Conservation (phyloP, 352 stramenopile genomes). For the Phytophthora cryptogea region DNA sequence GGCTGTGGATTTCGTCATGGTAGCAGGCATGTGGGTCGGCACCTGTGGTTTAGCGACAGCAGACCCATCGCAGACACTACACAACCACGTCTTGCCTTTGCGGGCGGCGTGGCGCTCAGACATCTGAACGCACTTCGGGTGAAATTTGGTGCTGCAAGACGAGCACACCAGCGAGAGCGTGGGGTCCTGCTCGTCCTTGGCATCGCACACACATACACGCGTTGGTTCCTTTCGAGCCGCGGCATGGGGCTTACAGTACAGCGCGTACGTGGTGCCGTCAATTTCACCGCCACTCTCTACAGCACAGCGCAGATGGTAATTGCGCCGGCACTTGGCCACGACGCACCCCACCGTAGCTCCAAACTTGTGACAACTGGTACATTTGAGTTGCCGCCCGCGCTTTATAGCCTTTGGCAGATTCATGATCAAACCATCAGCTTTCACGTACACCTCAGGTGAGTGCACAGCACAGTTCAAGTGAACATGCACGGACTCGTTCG, state of each 20-base stretch:
- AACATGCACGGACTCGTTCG: slow-evolving; percentile 67
- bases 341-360: slow-evolving; percentile 82
- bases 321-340: slow-evolving; percentile 74
- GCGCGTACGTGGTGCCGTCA: slow-evolving; percentile 66
- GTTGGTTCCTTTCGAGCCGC: slow-evolving; percentile 40
- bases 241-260: slow-evolving; percentile 77
- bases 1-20: slow-evolving; percentile 11
- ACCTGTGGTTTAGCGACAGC: slow-evolving; percentile 20
- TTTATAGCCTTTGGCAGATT: slow-evolving; percentile 80
- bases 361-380: slow-evolving; percentile 62
- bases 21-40: slow-evolving; percentile 11
- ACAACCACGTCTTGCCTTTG: slow-evolving; percentile 55
- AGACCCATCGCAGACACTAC: slow-evolving; percentile 34
- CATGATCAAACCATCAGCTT: slow-evolving; percentile 80
- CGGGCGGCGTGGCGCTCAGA: slow-evolving; percentile 64
- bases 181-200: slow-evolving; percentile 41
- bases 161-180: slow-evolving; percentile 62
- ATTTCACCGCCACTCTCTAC: slow-evolving; percentile 76
- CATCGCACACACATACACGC: slow-evolving; percentile 51
- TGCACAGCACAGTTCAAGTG: slow-evolving; percentile 87
- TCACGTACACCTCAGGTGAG: slow-evolving; percentile 83
- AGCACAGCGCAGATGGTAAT: slow-evolving; percentile 82
- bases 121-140: slow-evolving; percentile 84
- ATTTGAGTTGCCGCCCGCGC: slow-evolving; percentile 77
- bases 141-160: slow-evolving; percentile 69